phyloP scores from a whole-genome alignment of 2,329 filamentous ascomycete species.

The Fusarium nygamai region DNA sequence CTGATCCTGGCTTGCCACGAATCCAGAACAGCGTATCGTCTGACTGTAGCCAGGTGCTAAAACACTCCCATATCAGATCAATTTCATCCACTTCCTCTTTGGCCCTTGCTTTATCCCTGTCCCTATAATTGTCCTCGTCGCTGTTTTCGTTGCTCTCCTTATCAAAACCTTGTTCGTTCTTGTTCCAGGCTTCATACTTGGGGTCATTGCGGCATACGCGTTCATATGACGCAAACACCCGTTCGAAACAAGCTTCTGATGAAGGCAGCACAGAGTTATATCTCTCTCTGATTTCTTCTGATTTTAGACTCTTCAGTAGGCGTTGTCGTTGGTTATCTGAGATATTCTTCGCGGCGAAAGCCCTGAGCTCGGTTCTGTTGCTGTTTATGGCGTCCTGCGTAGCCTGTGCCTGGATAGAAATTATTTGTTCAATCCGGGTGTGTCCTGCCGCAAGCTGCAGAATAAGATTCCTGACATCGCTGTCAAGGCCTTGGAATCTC shows the following conservation, averaged over 20 bases:
- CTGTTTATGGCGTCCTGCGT: neutral
- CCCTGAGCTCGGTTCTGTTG: neutral
- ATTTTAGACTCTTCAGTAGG: neutral
- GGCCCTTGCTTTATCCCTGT: too few relatives aligned
- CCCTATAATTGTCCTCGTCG: too few relatives aligned
- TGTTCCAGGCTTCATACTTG: neutral
- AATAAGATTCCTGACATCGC: neutral
- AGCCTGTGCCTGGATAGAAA: neutral
- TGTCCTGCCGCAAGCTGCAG: fast-evolving
- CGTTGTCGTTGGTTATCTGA: neutral
- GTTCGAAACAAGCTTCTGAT: neutral
- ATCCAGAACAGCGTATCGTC: neutral
- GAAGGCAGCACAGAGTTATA: fast-evolving
- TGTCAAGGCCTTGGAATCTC: neutral
- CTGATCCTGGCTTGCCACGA: neutral
- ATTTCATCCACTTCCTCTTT: neutral
- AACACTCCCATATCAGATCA: fast-evolving
- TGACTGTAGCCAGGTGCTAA: neutral
- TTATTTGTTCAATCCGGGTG: neutral
- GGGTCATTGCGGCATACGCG: neutral
- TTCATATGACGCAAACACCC: neutral
- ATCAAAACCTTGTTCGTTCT: too few relatives aligned
- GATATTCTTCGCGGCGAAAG: fast-evolving
- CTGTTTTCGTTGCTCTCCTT: too few relatives aligned
- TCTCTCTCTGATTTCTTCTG: neutral